Evolutionary conservation across 2,329 filamentous ascomycete species (phyloP).

Genomic region (Hypoxylon sp.): DNA sequence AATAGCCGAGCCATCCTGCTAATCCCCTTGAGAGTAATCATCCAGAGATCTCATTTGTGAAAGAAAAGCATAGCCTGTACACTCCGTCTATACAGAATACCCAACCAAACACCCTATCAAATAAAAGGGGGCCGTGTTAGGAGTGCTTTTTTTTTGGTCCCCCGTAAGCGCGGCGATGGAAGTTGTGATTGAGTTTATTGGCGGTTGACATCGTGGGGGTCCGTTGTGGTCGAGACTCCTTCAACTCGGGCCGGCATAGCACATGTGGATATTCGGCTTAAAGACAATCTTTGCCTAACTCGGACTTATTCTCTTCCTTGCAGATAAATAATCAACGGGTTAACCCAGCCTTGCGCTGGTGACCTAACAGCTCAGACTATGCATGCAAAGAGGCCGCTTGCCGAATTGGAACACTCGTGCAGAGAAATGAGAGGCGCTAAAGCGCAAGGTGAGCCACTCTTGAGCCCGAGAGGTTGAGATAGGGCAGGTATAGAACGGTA

Average conservation of each 20-base stretch:
- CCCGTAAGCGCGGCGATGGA: constrained; percentile 42
- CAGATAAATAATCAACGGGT: constrained; percentile 35
- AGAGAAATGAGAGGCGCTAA: constrained; percentile 20
- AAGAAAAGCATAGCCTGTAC: constrained; percentile 33
- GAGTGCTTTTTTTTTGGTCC: constrained; percentile 20
- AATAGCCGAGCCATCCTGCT: constrained; percentile 30
- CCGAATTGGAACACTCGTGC: constrained; percentile 25
- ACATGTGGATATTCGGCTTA: constrained; percentile 38
- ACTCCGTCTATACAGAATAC: constrained; percentile 31
- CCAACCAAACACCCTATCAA: constrained; percentile 26
- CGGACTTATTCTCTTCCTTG: constrained; percentile 32
- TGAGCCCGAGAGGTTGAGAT: constrained; percentile 1
- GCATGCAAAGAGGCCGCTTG: constrained; percentile 20
- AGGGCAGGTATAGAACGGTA: constrained; percentile 2
- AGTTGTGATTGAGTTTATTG: constrained; percentile 35
- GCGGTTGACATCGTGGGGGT: constrained; percentile 40
- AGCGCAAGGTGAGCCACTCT: constrained; percentile 24
- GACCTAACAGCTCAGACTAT: constrained; percentile 27
- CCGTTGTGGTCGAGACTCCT: constrained; percentile 38
- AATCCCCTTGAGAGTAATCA: constrained; percentile 33
- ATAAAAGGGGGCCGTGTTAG: constrained; percentile 31
- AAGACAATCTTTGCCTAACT: constrained; percentile 32
- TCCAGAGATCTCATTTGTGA: constrained; percentile 20
- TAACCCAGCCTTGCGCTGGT: constrained; percentile 34
- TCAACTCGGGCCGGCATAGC: constrained; percentile 44